These are phyloP conservation scores for Rhodosporidiobolus sp. DNA, from an alignment of 768 basidiomycete species.

Conservation along the genomic window DNA sequence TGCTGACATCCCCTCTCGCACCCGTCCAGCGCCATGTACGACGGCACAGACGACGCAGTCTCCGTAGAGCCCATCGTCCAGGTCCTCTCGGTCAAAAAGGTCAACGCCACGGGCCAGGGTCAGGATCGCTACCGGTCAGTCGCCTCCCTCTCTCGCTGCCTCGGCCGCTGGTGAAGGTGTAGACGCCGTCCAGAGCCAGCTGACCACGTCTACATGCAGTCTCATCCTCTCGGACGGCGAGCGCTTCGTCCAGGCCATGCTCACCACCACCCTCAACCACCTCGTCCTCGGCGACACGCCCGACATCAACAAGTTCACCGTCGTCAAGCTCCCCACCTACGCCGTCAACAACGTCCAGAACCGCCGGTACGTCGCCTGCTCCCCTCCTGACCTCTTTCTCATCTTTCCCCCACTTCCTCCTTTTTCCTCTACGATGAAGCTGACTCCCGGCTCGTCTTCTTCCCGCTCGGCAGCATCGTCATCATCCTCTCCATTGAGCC, in stretches of 20 bases:
- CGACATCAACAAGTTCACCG: slow-evolving; percentile 61
- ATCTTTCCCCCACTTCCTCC: slow-evolving; percentile 16
- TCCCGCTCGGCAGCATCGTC: slow-evolving; percentile 59
- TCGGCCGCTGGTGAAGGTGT: neutral
- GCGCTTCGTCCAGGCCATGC: slow-evolving; percentile 86
- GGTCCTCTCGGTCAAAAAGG: slow-evolving; percentile 77
- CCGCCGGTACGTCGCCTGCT: slow-evolving; percentile 61
- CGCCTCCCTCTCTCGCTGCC: neutral
- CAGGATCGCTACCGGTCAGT: slow-evolving; percentile 49
- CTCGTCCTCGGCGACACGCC: slow-evolving; percentile 60
- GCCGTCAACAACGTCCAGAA: slow-evolving; percentile 80
- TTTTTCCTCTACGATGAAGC: neutral
- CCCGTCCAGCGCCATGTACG: slow-evolving; percentile 25
- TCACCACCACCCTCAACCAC: slow-evolving; percentile 82
- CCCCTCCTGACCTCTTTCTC: neutral
- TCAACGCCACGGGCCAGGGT: slow-evolving; percentile 53
- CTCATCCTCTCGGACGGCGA: slow-evolving; percentile 87
- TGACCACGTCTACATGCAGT: slow-evolving; percentile 55
- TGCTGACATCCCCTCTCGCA: neutral
- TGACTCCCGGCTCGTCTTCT: neutral
- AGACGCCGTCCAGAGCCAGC: no score
- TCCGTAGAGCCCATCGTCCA: slow-evolving; percentile 60
- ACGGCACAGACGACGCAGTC: neutral
- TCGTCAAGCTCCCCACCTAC: slow-evolving; percentile 69
- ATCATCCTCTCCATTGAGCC: slow-evolving; percentile 70